Percentiles rank a stretch among this genome's conserved stretches.
These are phyloP conservation scores for Fusarium lateritium DNA, from an alignment of 2,329 filamentous ascomycete genomes.

Conservation along the genomic window DNA sequence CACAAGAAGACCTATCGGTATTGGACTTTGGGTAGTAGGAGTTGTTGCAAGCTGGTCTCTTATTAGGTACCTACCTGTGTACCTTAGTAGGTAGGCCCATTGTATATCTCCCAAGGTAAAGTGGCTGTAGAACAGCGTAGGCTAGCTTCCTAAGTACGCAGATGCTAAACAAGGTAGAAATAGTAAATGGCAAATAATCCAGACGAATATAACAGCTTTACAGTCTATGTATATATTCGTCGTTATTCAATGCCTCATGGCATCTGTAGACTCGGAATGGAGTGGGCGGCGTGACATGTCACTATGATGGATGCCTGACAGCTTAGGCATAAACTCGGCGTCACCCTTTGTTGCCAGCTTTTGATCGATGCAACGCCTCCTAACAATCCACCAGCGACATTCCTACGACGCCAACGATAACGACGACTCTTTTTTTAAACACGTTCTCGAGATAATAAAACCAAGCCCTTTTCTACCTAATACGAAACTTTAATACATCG, in stretches of 20 bases:
- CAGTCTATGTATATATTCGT: slow-evolving; percentile 7
- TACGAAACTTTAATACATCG: slow-evolving; percentile 42
- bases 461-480: slow-evolving; percentile 39
- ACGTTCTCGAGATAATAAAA: slow-evolving; percentile 30
- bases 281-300: slow-evolving; percentile 41
- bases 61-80: too few relatives aligned
- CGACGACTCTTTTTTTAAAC: slow-evolving; percentile 35
- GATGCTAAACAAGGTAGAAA: too few relatives aligned
- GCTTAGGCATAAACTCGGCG: slow-evolving; percentile 41
- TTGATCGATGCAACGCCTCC: slow-evolving; percentile 44
- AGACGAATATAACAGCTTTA: neutral
- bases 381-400: slow-evolving; percentile 41
- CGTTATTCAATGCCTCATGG: slow-evolving; percentile 24
- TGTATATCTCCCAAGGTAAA: neutral
- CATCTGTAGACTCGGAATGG: slow-evolving; percentile 26
- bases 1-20: neutral
- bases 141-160: too few relatives aligned
- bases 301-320: slow-evolving; percentile 45
- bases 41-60: too few relatives aligned
- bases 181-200: neutral
- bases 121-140: too few relatives aligned
- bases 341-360: slow-evolving; percentile 52
- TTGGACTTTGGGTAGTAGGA: too few relatives aligned
- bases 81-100: neutral
- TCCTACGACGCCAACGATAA: slow-evolving; percentile 48